Percentiles rank a stretch among this genome's conserved stretches.
phyloP scores from a whole-genome alignment of 2,329 filamentous ascomycete genomes.

The Talaromyces sp. region DNA sequence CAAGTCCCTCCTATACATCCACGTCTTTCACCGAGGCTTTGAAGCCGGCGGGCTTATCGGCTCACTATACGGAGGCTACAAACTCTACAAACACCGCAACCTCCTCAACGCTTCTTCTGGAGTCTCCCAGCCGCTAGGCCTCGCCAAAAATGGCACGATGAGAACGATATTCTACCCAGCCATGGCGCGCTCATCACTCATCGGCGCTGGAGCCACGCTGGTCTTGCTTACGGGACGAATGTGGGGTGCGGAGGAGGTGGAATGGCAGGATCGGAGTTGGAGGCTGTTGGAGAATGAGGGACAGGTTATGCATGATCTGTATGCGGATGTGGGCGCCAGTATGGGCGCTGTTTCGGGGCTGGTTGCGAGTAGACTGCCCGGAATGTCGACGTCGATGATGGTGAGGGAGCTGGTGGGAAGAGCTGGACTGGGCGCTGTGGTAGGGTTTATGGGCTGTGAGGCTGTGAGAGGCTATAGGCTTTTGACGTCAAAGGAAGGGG shows the following conservation, averaged over 20 bases:
- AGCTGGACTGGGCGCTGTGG: neutral
- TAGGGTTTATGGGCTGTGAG: neutral
- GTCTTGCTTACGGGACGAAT: conserved; percentile 50
- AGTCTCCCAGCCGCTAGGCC: neutral
- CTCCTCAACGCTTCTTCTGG: neutral
- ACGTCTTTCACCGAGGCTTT: conserved; percentile 57
- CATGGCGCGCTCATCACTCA: conserved; percentile 45
- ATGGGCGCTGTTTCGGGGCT: neutral
- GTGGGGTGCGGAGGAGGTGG: conserved; percentile 55
- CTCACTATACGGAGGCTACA: conserved; percentile 32
- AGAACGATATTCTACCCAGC: conserved; percentile 42
- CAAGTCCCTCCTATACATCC: conserved; percentile 55
- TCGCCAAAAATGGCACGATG: conserved; percentile 16
- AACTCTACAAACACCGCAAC: neutral
- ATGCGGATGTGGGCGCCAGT: neutral
- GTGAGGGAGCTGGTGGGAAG: neutral
- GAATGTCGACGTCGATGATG: neutral
- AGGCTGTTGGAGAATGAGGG: conserved; percentile 56
- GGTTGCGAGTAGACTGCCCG: neutral
- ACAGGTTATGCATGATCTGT: conserved; percentile 40
- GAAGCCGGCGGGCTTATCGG: conserved; percentile 53
- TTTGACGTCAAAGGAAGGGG: neutral
- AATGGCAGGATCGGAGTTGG: conserved; percentile 64
- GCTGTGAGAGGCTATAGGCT: neutral
- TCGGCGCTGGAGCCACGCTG: conserved; percentile 45